Conservation (phyloP, 495 filamentous ascomycete species). For the Neurospora africana region DNA sequence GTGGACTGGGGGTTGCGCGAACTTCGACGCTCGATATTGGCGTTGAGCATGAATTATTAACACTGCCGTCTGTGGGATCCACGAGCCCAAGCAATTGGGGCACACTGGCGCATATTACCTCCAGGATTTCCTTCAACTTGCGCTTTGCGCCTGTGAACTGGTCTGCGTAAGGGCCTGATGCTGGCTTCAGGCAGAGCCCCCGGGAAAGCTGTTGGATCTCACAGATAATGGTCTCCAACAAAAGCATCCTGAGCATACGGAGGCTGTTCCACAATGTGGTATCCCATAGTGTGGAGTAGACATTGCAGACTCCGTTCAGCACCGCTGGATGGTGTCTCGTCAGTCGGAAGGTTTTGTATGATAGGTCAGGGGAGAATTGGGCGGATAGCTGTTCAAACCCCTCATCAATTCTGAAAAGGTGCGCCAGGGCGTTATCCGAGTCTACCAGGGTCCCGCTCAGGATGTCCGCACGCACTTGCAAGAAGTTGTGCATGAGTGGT, state of each 20-base stretch:
- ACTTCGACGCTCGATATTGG: slow-evolving; percentile 26
- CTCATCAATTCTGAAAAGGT: slow-evolving; percentile 39
- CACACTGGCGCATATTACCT: slow-evolving; percentile 37
- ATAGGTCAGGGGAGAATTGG: slow-evolving; percentile 29
- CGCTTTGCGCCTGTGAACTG: slow-evolving; percentile 18
- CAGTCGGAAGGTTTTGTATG: slow-evolving; percentile 22
- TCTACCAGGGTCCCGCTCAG: slow-evolving; percentile 26
- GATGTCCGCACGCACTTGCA: slow-evolving; percentile 36
- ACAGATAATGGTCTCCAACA: slow-evolving; percentile 42
- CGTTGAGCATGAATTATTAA: slow-evolving; percentile 8
- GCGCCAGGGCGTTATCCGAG: slow-evolving; percentile 33
- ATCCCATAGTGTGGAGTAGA: slow-evolving; percentile 43
- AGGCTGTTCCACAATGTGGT: slow-evolving; percentile 47
- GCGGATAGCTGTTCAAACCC: slow-evolving; percentile 37
- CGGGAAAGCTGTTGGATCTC: slow-evolving; percentile 18
- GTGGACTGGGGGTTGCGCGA: slow-evolving; percentile 15
- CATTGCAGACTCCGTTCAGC: slow-evolving; percentile 41
- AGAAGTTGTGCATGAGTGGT: slow-evolving; percentile 30
- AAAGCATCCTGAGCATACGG: slow-evolving; percentile 45
- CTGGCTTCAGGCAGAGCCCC: slow-evolving; percentile 1
- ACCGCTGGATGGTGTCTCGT: slow-evolving; percentile 28
- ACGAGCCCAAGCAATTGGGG: slow-evolving; percentile 34
- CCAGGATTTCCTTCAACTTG: slow-evolving; percentile 23
- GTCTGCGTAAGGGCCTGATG: slow-evolving; percentile 12
- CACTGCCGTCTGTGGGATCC: slow-evolving; percentile 16